A percentile compares a stretch with the other conserved stretches of the same genome.
These are phyloP conservation scores for Aurinia saxatilis DNA, from an alignment of 345 rosid species.

Conservation along the genomic window DNA sequence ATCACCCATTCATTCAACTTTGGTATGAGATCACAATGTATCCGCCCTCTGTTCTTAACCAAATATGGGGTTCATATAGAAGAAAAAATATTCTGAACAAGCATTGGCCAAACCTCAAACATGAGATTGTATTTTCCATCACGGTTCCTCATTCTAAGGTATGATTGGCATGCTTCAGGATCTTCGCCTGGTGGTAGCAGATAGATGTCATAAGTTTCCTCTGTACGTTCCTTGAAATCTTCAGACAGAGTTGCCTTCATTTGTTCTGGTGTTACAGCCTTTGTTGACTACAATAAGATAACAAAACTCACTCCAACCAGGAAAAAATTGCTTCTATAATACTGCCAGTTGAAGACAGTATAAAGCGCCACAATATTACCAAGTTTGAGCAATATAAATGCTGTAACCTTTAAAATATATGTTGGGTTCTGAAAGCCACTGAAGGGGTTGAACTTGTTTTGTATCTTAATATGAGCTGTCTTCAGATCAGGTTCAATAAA, in stretches of 20 bases:
- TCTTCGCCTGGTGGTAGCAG: conserved; percentile 99
- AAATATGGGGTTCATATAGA: not conserved
- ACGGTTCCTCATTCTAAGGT: conserved; percentile 96
- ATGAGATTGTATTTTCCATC: conserved; percentile 98
- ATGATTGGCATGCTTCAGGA: conserved; percentile 99
- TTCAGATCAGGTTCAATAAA: conserved; percentile 96
- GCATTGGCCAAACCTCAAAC: conserved; percentile 72
- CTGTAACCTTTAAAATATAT: conserved; percentile 76
- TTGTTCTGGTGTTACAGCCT: conserved; percentile 60
- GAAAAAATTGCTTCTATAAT: not conserved
- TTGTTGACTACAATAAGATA: conserved; percentile 54
- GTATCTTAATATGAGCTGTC: conserved; percentile 93
- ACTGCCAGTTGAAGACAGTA: not conserved
- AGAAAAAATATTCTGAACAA: conserved; percentile 7
- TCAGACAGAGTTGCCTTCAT: conserved; percentile 64
- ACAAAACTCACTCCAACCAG: conserved; percentile 6
- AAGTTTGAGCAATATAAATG: not conserved
- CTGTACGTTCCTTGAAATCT: conserved; percentile 51
- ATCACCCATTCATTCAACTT: not conserved
- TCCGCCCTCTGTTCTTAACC: not conserved
- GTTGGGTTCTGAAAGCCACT: conserved; percentile 95
- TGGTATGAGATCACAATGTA: not conserved
- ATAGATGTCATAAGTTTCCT: conserved; percentile 98
- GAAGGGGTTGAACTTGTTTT: conserved; percentile 96
- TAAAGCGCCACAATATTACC: not conserved